Conservation (phyloP, 2,329 filamentous ascomycete genomes). For the Pseudogymnoascus sp. region DNA sequence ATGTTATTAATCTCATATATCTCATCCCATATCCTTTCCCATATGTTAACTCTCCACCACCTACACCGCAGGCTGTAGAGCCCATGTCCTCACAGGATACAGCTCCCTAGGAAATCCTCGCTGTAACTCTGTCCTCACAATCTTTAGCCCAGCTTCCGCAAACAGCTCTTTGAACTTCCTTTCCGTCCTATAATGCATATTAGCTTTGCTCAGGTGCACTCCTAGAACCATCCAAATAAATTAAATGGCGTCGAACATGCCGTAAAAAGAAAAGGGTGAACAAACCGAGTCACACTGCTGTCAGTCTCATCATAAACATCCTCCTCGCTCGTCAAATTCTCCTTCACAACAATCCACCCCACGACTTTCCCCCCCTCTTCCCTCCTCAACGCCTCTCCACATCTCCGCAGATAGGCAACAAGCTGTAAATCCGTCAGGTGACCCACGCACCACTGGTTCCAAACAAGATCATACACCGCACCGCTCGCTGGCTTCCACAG, state of each 20-base stretch:
- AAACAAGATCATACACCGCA: conserved; percentile 66
- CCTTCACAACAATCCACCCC: conserved; percentile 65
- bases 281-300: conserved; percentile 56
- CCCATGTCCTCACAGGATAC: conserved; percentile 71
- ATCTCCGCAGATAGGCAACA: conserved; percentile 55
- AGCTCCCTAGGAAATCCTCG: conserved; percentile 54
- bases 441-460: conserved; percentile 85
- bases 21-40: too few relatives aligned
- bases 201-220: conserved; percentile 6
- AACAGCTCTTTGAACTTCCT: conserved; percentile 64
- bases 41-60: neutral
- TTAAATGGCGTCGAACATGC: neutral
- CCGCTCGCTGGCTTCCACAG: conserved; percentile 48
- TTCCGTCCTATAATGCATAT: conserved; percentile 48
- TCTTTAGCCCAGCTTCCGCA: conserved; percentile 53
- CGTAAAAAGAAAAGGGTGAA: neutral
- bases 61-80: conserved; percentile 37
- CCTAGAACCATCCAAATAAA: conserved; percentile 1
- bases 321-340: conserved; percentile 57
- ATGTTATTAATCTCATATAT: too few relatives aligned
- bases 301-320: conserved; percentile 72
- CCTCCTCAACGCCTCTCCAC: conserved; percentile 43
- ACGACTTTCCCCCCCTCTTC: conserved; percentile 30
- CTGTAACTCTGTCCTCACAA: conserved; percentile 67
- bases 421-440: conserved; percentile 72